Percentiles rank a stretch among this genome's conserved stretches.
phyloP scores from a whole-genome alignment of 2,329 filamentous ascomycete genomes.

The Exophiala spinifera region DNA sequence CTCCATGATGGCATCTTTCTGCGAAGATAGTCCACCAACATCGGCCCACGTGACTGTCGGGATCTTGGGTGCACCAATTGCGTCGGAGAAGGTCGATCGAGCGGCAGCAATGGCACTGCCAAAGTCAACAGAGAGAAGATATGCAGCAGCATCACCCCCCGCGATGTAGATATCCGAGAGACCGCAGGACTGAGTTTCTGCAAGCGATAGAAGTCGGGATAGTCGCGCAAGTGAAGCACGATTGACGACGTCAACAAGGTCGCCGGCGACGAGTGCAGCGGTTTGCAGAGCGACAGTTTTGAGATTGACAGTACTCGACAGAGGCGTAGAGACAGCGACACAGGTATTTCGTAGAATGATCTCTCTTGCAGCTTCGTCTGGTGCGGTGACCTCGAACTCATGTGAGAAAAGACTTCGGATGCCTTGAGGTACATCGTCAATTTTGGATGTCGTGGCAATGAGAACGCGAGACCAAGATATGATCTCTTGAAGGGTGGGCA shows the following conservation, averaged over 20 bases:
- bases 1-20: constrained; percentile 95
- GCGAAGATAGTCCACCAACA: constrained; percentile 85
- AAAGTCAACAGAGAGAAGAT: constrained; percentile 79
- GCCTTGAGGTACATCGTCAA: constrained; percentile 89
- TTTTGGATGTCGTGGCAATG: constrained; percentile 89
- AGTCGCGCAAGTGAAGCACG: constrained; percentile 76
- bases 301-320: constrained; percentile 81
- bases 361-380: constrained; percentile 88
- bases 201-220: constrained; percentile 71
- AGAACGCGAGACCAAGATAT: constrained; percentile 75
- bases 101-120: constrained; percentile 92
- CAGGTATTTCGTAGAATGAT: constrained; percentile 78
- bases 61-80: constrained; percentile 96
- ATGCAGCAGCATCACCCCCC: constrained; percentile 74
- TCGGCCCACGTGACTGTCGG: constrained; percentile 96
- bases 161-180: constrained; percentile 74
- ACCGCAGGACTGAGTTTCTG: constrained; percentile 35
- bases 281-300: constrained; percentile 88
- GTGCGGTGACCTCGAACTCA: constrained; percentile 88
- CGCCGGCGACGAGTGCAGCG: constrained; percentile 88
- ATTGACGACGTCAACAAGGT: constrained; percentile 91
- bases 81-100: constrained; percentile 95
- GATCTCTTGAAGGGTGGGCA: constrained; percentile 78
- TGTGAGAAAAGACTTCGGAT: constrained; percentile 91
- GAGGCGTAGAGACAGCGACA: constrained; percentile 68